phyloP scores from a whole-genome alignment of 1,284 basidiomycete species.

The Cutaneotrichosporon dermatis region DNA sequence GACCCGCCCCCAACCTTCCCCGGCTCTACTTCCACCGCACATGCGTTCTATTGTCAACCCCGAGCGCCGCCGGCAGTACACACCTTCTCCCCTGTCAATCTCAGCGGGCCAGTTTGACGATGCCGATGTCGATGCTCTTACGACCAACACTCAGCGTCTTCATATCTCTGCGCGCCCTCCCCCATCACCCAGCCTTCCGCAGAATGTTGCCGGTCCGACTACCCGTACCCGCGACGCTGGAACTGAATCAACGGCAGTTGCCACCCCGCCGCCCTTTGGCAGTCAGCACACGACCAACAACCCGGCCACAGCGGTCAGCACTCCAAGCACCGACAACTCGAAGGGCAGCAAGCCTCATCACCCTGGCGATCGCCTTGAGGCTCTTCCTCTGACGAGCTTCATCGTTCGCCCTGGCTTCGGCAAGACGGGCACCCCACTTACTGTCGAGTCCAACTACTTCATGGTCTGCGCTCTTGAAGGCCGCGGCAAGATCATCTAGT shows the following conservation, averaged over 20 bases:
- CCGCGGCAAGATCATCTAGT: conserved; percentile 38
- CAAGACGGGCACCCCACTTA: conserved; percentile 21
- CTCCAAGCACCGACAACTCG: background rate
- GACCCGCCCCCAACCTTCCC: too few relatives aligned
- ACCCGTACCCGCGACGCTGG: background rate
- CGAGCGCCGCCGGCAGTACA: background rate
- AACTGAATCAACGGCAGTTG: too few relatives aligned
- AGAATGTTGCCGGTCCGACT: background rate
- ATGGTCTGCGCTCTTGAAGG: conserved; percentile 25
- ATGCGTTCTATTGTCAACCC: background rate
- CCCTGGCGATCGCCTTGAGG: conserved; percentile 19
- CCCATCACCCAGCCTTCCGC: background rate
- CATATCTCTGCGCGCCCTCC: background rate
- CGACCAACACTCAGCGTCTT: background rate
- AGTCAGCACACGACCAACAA: too few relatives aligned
- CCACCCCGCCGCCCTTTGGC: too few relatives aligned
- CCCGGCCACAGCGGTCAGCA: background rate
- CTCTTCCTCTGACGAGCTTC: conserved; percentile 27
- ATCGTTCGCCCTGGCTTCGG: conserved; percentile 36
- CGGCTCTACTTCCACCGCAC: background rate
- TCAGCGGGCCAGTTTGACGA: background rate
- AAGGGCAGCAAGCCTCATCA: background rate
- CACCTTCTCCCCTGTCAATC: background rate
- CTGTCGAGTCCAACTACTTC: conserved; percentile 33
- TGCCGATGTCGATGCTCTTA: background rate